phyloP scores from a whole-genome alignment of 768 basidiomycete species.

The Termitomyces sp. region DNA sequence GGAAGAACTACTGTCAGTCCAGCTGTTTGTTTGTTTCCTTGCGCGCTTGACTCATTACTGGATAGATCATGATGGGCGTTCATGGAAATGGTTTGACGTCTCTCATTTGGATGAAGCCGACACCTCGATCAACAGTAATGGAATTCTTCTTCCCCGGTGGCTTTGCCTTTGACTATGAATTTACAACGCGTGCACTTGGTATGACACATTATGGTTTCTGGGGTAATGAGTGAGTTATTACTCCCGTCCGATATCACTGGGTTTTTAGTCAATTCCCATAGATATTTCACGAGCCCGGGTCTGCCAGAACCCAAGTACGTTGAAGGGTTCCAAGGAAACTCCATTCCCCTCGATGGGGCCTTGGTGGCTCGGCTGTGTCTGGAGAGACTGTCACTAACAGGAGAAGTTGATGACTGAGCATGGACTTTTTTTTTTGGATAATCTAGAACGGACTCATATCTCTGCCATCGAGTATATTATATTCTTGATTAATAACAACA shows the following conservation, averaged over 20 bases:
- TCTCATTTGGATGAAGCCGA: constrained; percentile 89
- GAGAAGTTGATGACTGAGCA: constrained; percentile 56
- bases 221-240: constrained; percentile 51
- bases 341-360: constrained; percentile 76
- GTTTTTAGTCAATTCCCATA: constrained; percentile 19
- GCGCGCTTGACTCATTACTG: neutral
- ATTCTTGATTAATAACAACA: neutral
- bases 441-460: neutral
- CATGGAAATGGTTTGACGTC: constrained; percentile 91
- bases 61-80: constrained; percentile 91
- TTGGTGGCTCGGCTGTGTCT: constrained; percentile 57
- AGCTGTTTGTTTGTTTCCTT: neutral
- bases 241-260: neutral
- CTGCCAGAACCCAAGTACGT: constrained; percentile 69
- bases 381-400: constrained; percentile 50
- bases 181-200: constrained; percentile 73
- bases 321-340: constrained; percentile 84
- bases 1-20: constrained; percentile 72
- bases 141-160: constrained; percentile 87
- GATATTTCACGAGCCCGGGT: constrained; percentile 71
- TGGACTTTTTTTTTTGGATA: neutral
- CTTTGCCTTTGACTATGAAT: constrained; percentile 85
- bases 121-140: constrained; percentile 78
- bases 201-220: constrained; percentile 86
- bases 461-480: neutral